phyloP scores from a whole-genome alignment of 2,329 filamentous ascomycete genomes.

The Diaporthe citrichinensis region DNA sequence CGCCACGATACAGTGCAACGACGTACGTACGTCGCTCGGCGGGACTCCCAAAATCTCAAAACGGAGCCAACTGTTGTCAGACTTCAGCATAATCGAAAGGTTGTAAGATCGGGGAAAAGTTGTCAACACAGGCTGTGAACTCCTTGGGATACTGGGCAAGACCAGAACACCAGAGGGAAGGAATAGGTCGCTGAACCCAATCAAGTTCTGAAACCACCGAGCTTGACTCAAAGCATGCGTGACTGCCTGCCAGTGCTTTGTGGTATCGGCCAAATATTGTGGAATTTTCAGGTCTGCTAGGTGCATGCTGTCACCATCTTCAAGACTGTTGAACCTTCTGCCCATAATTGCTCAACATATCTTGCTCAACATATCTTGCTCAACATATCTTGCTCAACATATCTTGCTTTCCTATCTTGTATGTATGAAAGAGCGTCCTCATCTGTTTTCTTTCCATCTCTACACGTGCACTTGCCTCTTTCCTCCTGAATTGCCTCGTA shows the following conservation, averaged over 20 bases:
- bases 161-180: neutral
- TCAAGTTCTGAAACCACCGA: too few species aligned
- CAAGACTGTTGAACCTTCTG: neutral
- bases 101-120: neutral
- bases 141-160: neutral
- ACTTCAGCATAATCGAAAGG: neutral
- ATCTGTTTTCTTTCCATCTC: neutral
- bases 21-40: neutral
- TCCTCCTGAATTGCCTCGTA: too few species aligned
- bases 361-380: too few species aligned
- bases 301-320: neutral
- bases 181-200: too few species aligned
- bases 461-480: too few species aligned
- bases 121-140: too few species aligned
- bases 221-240: neutral
- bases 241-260: neutral
- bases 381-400: too few species aligned
- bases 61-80: neutral
- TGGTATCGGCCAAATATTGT: neutral
- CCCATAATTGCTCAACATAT: neutral
- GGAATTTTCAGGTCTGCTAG: neutral
- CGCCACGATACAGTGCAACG: neutral
- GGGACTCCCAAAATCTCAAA: neutral
- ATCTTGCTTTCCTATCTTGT: too few species aligned
- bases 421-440: too few species aligned